Base-by-base conservation (phyloP, 441 rosid species). In the Euphorbia neoarborescens region DNA sequence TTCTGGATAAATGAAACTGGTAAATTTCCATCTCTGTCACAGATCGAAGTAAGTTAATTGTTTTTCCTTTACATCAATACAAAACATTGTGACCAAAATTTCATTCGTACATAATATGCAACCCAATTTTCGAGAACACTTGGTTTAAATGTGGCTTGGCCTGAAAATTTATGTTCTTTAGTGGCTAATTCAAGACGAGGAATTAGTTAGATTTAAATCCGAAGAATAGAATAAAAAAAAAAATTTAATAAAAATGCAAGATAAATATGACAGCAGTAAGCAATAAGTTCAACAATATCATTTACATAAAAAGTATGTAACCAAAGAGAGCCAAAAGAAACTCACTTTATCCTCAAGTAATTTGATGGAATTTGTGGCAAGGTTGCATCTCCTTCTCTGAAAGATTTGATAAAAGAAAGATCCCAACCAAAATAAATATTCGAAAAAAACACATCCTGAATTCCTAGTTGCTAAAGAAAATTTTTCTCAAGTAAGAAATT, bases 1-100 rank as follows among this genome's bases (percentile, higher is more conserved):
- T 91, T 90, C 60, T 91, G 99, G 82, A 94, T 81, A 68, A 74
- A 87, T 65, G 95, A 90, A 76, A 94, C 94, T 2, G 96, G 92
- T 68, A 87, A 72, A 56, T 73, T 90, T 71, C 97, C 96, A 83
- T 90, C 95, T 86, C 99, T 94, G 87, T 28, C 73, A 78, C 54
- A 71, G 20, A 74, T 66, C 14, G 53, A 20, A 61, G 62, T 73
- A 3, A 60, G 53, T 70, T 28, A 28, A 53, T 34, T 76, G 35
- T 28, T 68, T 38, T 62, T 24, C 40, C 59, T n/a, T 12, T 34
- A 51, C 37, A 40, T 38, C 44, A 27, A 30, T 17, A 40, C 30
- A 62, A 67, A 12, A 7, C 60, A 1, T 46, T 37, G 0, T 12
- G 20, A 51, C 25, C 24, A 20, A n/a, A 51, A n/a, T 51, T 11